Conservation (phyloP, 176 grass and related monocot species). For the Pharus latifolius region DNA sequence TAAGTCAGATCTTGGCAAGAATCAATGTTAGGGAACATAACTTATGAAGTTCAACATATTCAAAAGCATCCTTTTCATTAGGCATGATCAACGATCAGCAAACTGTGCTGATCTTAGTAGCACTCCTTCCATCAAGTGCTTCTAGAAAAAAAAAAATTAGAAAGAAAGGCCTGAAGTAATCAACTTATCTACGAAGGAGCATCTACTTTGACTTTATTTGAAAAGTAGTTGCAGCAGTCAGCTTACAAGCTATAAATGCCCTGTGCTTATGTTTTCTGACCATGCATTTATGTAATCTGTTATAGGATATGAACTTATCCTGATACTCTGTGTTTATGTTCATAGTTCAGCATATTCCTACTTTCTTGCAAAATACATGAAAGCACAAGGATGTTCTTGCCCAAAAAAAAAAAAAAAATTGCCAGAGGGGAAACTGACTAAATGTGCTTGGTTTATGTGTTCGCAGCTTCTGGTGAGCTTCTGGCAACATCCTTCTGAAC, state of each 20-base stretch:
- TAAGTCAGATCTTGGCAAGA: neutral
- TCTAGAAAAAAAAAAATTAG: neutral
- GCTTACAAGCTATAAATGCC: too few species aligned
- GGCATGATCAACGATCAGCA: neutral
- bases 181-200: neutral
- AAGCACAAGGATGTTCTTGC: neutral
- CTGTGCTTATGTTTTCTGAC: too few species aligned
- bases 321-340: neutral
- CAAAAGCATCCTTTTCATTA: neutral
- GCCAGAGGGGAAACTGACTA: neutral
- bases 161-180: neutral
- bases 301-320: neutral
- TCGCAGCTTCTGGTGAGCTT: constrained; percentile 94
- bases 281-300: neutral
- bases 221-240: too few species aligned
- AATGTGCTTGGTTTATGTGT: neutral
- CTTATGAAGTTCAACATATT: neutral
- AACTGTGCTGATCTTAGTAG: neutral
- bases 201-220: neutral
- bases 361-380: constrained; percentile 1
- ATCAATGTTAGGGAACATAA: neutral
- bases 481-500: constrained; percentile 89
- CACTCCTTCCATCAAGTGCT: neutral
- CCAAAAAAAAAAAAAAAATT: neutral
- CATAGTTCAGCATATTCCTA: neutral